These are phyloP conservation scores for Saturnispora hagleri DNA, from an alignment of 805 yeast species.

Conservation along the genomic window DNA sequence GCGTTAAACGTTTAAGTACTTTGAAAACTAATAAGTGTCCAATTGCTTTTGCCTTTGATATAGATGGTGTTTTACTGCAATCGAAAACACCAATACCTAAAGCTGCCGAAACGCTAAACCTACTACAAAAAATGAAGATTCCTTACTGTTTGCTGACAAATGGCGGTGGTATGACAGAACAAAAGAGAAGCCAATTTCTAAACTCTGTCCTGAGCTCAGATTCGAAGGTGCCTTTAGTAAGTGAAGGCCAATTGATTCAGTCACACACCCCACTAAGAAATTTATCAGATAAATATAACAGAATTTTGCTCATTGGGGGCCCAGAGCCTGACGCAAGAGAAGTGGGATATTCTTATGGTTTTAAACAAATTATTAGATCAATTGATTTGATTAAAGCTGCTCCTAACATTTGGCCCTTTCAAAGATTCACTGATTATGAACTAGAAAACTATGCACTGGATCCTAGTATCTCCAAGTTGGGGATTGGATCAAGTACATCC, in stretches of 20 bases:
- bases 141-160: constrained; percentile 84
- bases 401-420: constrained; percentile 60
- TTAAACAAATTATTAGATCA: constrained; percentile 61
- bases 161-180: constrained; percentile 60
- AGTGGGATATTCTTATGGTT: constrained; percentile 77
- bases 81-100: constrained; percentile 58
- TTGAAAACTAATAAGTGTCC: constrained; percentile 4
- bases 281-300: constrained; percentile 38
- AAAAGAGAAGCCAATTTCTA: constrained; percentile 46
- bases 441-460: constrained; percentile 31
- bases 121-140: constrained; percentile 40
- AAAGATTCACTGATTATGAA: constrained; percentile 39
- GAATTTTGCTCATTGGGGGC: constrained; percentile 80
- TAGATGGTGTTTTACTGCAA: constrained; percentile 81
- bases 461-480: constrained; percentile 20
- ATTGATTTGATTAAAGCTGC: constrained; percentile 55
- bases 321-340: constrained; percentile 58
- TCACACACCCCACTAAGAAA: constrained; percentile 80
- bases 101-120: constrained; percentile 47
- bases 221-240: constrained; percentile 32
- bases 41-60: constrained; percentile 34
- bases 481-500: constrained; percentile 15
- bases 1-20: background rate
- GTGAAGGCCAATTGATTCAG: constrained; percentile 63
- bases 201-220: constrained; percentile 31